Evolutionary conservation across 331 rosid species (phyloP), one percentile per base, ranked within the genome.

Genomic region (Ulmus americana): DNA sequence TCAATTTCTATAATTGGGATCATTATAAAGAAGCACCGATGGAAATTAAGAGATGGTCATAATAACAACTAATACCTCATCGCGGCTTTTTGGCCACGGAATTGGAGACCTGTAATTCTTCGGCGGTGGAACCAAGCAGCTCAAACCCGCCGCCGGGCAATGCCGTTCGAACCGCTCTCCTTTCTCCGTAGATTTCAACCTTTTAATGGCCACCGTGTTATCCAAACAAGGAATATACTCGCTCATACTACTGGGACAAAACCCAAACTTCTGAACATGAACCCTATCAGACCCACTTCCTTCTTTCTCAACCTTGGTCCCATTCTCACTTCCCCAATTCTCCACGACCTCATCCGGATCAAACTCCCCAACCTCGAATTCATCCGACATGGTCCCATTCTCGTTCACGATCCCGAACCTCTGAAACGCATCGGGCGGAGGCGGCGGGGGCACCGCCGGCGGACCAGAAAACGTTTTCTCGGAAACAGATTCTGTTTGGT

Each of bases 81-180:
- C 88, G n/a, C 97, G 88, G 83, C 98, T 94, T 70, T 66, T 83
- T 1, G 97, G 98, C 98, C 98, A 94, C 0, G 95, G 88, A 70
- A 94, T 81, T 0, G 98, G 88, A 0, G 45, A 5, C 52, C 78
- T 86, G 72, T 94, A 94, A n/a, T 87, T 84, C 70, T 73, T 85
- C 0, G 97, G 91, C 8, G 88, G 63, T 9, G 95, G 98, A 80
- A 94, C 88, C 74, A 94, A 74, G 84, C 97, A 94, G 70, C 62
- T 74, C 74, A 94, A 56, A 11, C 82, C 76, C 52, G 49, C 14
- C 20, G 45, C 69, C 0, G 97, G 95, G 45, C 98, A 94, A 74
- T 83, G 97, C 76, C 97, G 80, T 80, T 94, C 97, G 47, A 85
- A 94, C 5, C 63, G 71, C 64, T 94, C 88, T 6, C 95, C 97